These are phyloP conservation scores for Russula sp. DNA, from an alignment of 768 basidiomycete genomes.

Conservation along the genomic window DNA sequence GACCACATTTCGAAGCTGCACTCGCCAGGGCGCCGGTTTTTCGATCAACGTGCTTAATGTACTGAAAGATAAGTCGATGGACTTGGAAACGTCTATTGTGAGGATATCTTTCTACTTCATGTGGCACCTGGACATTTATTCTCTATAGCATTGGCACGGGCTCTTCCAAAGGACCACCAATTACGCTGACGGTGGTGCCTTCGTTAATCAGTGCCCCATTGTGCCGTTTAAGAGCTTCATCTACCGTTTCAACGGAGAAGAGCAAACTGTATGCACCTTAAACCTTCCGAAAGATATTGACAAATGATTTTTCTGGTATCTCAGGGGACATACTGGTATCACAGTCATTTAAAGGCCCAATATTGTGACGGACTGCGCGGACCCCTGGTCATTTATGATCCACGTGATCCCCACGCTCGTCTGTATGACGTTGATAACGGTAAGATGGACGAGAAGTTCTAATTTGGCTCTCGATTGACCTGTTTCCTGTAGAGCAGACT, in stretches of 20 bases:
- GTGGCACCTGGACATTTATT: constrained; percentile 15
- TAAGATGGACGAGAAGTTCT: constrained; percentile 2
- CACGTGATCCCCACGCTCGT: constrained; percentile 25
- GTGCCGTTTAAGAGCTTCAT: constrained; percentile 35
- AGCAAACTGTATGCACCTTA: constrained; percentile 31
- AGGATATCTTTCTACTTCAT: background rate
- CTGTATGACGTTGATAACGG: constrained; percentile 30
- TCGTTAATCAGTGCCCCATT: constrained; percentile 44
- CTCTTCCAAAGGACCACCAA: constrained; percentile 38
- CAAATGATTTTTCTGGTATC: background rate
- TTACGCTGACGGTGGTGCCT: constrained; percentile 41
- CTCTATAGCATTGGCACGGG: constrained; percentile 49
- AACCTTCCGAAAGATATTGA: background rate
- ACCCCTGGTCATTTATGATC: constrained; percentile 29
- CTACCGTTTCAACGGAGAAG: constrained; percentile 34
- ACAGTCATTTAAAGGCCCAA: constrained; percentile 35
- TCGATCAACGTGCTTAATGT: constrained; percentile 40
- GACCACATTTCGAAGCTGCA: constrained; percentile 24
- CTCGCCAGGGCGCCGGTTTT: constrained; percentile 33
- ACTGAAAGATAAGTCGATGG: constrained; percentile 41
- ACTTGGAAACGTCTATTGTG: constrained; percentile 45
- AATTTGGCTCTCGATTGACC: no score
- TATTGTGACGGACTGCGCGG: constrained; percentile 35
- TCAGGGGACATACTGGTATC: constrained; percentile 33
- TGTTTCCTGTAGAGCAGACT: constrained; percentile 20